Percentiles rank a stretch among this genome's conserved stretches.
Evolutionary conservation across 2,329 filamentous ascomycete genomes (phyloP).

Genomic region (Sporothrix protearum): DNA sequence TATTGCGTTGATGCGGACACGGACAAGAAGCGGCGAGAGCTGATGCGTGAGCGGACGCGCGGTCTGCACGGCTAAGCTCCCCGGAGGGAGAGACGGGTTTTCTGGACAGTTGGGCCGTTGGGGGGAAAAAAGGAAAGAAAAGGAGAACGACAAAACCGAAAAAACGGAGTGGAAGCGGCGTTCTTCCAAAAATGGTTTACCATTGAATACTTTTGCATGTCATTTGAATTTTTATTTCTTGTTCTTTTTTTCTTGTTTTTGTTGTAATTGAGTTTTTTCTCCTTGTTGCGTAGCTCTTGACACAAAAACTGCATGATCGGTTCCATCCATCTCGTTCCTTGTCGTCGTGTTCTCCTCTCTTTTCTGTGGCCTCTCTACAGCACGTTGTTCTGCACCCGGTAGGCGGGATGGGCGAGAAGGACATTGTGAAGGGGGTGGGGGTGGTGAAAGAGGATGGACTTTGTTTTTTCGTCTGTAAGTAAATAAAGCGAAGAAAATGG

Average conservation of each 20-base stretch:
- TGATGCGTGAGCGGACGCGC: conserved; percentile 21
- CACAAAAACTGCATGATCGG: too few species aligned
- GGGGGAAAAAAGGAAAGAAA: neutral
- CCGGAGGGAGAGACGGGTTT: neutral
- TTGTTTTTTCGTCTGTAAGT: neutral
- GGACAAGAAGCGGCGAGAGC: conserved; percentile 23
- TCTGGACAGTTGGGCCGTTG: neutral
- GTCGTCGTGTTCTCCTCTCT: neutral
- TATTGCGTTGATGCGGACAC: conserved; percentile 67
- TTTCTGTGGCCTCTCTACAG: neutral
- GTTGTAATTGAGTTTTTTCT: neutral
- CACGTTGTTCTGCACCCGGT: neutral
- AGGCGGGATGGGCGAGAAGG: conserved; percentile 6
- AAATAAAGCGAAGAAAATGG: neutral
- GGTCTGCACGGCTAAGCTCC: conserved; percentile 19
- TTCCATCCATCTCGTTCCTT: neutral
- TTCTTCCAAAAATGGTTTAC: neutral
- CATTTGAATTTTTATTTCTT: neutral
- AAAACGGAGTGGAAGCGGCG: neutral
- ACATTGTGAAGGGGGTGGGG: neutral
- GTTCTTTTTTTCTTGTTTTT: too few species aligned
- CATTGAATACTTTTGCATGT: neutral
- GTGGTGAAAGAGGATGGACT: neutral
- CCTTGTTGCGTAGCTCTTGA: neutral
- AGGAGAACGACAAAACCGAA: neutral